Evolutionary conservation across 257 asterid species (phyloP).

Genomic region (Henckelia pumila): DNA sequence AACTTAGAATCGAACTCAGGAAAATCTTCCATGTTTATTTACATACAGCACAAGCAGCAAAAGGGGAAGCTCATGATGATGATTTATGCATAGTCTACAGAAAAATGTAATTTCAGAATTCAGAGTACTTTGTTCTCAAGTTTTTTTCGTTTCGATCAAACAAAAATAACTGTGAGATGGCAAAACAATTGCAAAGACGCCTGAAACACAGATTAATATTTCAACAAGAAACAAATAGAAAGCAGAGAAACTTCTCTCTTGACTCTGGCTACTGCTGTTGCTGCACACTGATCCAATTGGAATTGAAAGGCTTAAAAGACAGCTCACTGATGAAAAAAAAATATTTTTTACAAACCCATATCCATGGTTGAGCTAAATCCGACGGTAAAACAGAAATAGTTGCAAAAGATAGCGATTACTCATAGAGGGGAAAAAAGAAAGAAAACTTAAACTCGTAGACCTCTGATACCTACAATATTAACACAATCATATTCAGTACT

Average conservation of each 20-base stretch:
- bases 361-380: neutral
- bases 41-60: no score
- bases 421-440: neutral
- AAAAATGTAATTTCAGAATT: no score
- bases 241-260: no score
- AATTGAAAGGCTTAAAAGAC: neutral
- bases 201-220: neutral
- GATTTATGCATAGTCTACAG: neutral
- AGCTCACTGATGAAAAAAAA: neutral
- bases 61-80: no score
- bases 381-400: neutral
- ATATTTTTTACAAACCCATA: neutral
- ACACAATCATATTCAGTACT: no score
- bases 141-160: neutral
- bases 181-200: neutral
- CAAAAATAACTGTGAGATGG: no score
- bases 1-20: no score
- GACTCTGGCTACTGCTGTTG: neutral
- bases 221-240: neutral
- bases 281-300: neutral
- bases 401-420: neutral
- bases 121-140: neutral
- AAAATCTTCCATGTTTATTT: no score
- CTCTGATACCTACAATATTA: no score
- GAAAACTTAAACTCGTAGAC: neutral